phyloP scores from a whole-genome alignment of 2,329 filamentous ascomycete species.

The Ophiobolus disseminans region DNA sequence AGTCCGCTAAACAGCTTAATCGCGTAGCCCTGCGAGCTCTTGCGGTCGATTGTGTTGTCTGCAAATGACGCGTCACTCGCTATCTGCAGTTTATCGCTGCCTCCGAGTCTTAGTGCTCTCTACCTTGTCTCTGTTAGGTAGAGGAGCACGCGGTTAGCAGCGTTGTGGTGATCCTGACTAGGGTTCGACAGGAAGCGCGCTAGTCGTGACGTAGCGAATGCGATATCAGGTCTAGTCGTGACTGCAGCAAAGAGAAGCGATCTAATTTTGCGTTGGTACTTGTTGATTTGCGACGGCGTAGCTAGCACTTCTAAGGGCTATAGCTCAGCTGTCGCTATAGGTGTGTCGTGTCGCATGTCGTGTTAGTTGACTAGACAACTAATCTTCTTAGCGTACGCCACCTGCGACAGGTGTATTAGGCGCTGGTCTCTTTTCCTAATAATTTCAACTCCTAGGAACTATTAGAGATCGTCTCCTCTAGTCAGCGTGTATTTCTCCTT shows the following conservation, averaged over 20 bases:
- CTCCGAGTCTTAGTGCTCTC: neutral
- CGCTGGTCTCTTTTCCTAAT: neutral
- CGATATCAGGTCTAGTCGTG: conserved; percentile 6
- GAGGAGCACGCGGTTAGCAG: neutral
- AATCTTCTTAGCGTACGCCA: neutral
- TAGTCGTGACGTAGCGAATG: conserved; percentile 7
- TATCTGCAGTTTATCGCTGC: neutral
- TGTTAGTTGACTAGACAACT: neutral
- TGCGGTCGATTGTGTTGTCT: conserved; percentile 1
- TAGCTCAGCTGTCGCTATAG: neutral
- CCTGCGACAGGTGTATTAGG: neutral
- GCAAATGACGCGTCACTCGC: conserved; percentile 7
- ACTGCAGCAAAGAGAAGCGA: conserved; percentile 7
- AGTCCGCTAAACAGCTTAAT: no score
- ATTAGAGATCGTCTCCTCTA: conserved; percentile 8
- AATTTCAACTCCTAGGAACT: conserved; percentile 13
- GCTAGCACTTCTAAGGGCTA: neutral
- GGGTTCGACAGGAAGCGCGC: conserved; percentile 1
- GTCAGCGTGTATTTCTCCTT: conserved; percentile 5
- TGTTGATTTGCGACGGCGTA: conserved; percentile 1
- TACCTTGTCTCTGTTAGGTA: neutral
- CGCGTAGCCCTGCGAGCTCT: conserved; percentile 4
- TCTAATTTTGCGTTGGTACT: neutral
- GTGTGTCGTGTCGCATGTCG: neutral
- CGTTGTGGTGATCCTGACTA: neutral